These are phyloP conservation scores for Kockovaella imperatae DNA, from an alignment of 768 basidiomycete genomes.

Conservation along the genomic window DNA sequence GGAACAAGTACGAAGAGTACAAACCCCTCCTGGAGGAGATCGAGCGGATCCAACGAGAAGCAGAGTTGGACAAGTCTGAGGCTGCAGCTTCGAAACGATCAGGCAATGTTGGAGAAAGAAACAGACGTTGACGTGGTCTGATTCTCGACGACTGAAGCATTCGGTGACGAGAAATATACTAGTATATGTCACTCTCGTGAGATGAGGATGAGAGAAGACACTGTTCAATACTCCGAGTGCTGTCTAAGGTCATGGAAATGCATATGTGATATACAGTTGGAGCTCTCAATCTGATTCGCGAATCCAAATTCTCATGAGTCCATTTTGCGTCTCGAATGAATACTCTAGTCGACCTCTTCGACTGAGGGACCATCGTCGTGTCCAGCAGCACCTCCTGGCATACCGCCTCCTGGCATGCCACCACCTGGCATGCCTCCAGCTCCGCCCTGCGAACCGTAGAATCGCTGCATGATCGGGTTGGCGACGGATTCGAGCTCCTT, in stretches of 20 bases:
- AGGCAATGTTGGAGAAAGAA: constrained; percentile 1
- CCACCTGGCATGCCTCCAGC: constrained; percentile 61
- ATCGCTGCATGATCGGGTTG: constrained; percentile 51
- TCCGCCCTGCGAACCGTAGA: constrained; percentile 59
- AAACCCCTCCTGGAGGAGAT: constrained; percentile 75
- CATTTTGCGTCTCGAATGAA: too few relatives aligned
- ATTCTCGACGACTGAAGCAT: too few relatives aligned
- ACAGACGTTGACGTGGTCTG: too few relatives aligned
- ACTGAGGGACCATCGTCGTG: constrained; percentile 77
- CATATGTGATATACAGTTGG: too few relatives aligned
- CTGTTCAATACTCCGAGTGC: too few relatives aligned
- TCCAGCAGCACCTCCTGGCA: constrained; percentile 36
- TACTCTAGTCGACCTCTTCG: constrained; percentile 65
- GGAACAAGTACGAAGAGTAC: constrained; percentile 52
- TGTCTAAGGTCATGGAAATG: too few relatives aligned
- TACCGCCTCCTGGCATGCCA: constrained; percentile 53
- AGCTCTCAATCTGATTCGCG: too few relatives aligned
- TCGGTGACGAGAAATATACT: too few relatives aligned
- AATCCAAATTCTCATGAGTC: too few relatives aligned
- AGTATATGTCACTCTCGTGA: too few relatives aligned
- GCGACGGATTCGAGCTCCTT: constrained; percentile 84
- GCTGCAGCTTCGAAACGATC: background rate
- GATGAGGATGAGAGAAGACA: too few relatives aligned
- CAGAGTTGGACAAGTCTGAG: constrained; percentile 37
- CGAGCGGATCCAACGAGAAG: constrained; percentile 71